Conservation (phyloP, 1,139 yeast genomes). For the Geotrichum citri-aurantii region DNA sequence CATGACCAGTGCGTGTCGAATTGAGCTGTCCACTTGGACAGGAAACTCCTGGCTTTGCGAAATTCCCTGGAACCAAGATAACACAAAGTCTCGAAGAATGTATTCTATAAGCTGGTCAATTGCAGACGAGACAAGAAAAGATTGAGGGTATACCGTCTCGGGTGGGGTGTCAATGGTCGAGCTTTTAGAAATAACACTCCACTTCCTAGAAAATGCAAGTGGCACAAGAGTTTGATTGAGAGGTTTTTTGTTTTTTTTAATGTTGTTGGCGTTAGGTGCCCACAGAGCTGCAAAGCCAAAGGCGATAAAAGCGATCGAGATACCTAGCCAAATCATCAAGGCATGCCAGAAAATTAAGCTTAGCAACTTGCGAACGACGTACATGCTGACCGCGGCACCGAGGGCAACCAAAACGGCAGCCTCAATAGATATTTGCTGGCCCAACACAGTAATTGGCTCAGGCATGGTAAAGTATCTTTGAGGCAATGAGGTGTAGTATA, state of each 20-base stretch:
- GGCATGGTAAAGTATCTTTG: slow-evolving; percentile 3
- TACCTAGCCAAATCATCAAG: slow-evolving; percentile 24
- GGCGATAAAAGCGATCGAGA: slow-evolving; percentile 21
- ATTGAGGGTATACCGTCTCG: slow-evolving; percentile 41
- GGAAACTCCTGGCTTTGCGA: slow-evolving; percentile 44
- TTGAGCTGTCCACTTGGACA: slow-evolving; percentile 45
- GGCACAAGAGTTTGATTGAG: slow-evolving; percentile 14
- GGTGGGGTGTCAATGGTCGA: background rate
- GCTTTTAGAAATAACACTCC: background rate
- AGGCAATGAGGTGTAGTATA: background rate
- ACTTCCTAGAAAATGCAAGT: slow-evolving; percentile 22
- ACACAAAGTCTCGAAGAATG: slow-evolving; percentile 56
- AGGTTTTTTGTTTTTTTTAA: slow-evolving; percentile 1
- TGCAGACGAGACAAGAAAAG: slow-evolving; percentile 49
- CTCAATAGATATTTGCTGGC: slow-evolving; percentile 23
- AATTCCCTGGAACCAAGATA: slow-evolving; percentile 56
- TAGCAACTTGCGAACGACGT: slow-evolving; percentile 22
- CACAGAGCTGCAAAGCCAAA: slow-evolving; percentile 19
- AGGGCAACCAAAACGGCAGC: slow-evolving; percentile 21
- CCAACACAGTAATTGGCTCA: slow-evolving; percentile 18
- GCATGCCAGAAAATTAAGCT: slow-evolving; percentile 22
- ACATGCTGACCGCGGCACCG: slow-evolving; percentile 22
- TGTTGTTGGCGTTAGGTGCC: slow-evolving; percentile 19
- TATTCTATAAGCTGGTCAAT: slow-evolving; percentile 49
- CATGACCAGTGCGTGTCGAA: slow-evolving; percentile 42